Evolutionary conservation across 805 yeast species (phyloP).

Genomic region (Kluyveromyces dobzhanskii): DNA sequence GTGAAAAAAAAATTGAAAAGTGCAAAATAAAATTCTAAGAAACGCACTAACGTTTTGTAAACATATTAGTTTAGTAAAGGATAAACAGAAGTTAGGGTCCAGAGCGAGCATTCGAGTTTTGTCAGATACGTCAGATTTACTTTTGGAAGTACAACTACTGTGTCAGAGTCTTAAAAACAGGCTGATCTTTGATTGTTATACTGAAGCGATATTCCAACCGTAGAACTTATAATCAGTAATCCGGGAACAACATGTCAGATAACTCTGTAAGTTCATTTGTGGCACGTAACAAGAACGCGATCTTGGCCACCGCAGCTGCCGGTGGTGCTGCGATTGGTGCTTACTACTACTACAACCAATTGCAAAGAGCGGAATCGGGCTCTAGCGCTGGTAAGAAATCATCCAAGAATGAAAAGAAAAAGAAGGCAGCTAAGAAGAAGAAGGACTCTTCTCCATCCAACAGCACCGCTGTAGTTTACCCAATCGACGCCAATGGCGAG

Average conservation of each 20-base stretch:
- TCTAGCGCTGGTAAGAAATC: slow-evolving; percentile 13
- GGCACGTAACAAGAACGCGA: slow-evolving; percentile 47
- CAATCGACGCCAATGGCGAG: slow-evolving; percentile 47
- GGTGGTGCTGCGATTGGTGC: slow-evolving; percentile 59
- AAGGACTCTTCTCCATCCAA: slow-evolving; percentile 28
- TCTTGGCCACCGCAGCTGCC: slow-evolving; percentile 55
- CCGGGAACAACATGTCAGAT: slow-evolving; percentile 10
- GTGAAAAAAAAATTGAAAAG: too few relatives aligned
- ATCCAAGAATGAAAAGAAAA: slow-evolving; percentile 40
- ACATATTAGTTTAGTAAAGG: too few relatives aligned
- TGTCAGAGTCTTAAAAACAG: too few relatives aligned
- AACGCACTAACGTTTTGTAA: too few relatives aligned
- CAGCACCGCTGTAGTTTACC: slow-evolving; percentile 32
- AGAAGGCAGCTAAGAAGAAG: slow-evolving; percentile 35
- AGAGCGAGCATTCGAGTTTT: too few relatives aligned
- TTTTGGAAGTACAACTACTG: too few relatives aligned
- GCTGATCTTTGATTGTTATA: too few relatives aligned
- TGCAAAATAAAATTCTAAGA: too few relatives aligned
- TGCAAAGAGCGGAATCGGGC: slow-evolving; percentile 17
- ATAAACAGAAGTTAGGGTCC: too few relatives aligned
- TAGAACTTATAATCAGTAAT: too few relatives aligned
- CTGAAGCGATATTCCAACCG: too few relatives aligned
- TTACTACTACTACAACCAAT: slow-evolving; percentile 39
- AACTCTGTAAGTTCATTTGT: slow-evolving; percentile 26
- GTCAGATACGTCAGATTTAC: too few relatives aligned